Evolutionary conservation across 371 early-diverging fungal species (phyloP).

Genomic region (Catenaria anguillulae): DNA sequence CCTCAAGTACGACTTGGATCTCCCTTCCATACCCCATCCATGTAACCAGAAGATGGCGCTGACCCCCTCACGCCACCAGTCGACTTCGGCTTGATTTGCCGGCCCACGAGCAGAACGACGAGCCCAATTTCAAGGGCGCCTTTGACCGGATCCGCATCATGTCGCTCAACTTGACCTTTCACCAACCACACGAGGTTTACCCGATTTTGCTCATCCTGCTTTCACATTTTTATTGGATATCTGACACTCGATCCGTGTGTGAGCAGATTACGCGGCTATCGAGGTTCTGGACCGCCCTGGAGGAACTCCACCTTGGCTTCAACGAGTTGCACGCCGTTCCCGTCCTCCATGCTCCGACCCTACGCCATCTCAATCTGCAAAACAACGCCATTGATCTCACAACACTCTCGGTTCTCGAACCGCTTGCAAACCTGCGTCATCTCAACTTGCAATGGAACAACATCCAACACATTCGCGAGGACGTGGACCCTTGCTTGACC

Average conservation of each 20-base stretch:
- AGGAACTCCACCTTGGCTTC: background rate
- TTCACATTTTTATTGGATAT: too few relatives aligned
- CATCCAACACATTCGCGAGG: background rate
- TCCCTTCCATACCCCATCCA: background rate
- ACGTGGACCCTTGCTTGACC: background rate
- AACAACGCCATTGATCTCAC: background rate
- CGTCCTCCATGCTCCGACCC: background rate
- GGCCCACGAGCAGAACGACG: background rate
- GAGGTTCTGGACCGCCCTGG: background rate
- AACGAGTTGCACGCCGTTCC: too few relatives aligned
- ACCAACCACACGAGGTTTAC: background rate
- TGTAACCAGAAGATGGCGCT: too few relatives aligned
- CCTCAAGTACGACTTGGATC: background rate
- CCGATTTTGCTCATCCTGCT: background rate
- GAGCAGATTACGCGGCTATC: background rate
- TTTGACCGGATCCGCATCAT: background rate
- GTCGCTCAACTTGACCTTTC: background rate
- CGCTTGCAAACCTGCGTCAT: background rate
- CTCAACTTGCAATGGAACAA: background rate
- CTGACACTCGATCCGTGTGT: too few relatives aligned
- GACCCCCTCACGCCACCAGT: too few relatives aligned
- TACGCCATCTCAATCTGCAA: background rate
- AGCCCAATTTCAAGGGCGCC: background rate
- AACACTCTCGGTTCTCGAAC: background rate
- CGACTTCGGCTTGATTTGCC: background rate